Percentiles rank a stretch among this genome's conserved stretches.
Conservation (phyloP, 2,329 filamentous ascomycete genomes). For the Exophiala viscosa region DNA sequence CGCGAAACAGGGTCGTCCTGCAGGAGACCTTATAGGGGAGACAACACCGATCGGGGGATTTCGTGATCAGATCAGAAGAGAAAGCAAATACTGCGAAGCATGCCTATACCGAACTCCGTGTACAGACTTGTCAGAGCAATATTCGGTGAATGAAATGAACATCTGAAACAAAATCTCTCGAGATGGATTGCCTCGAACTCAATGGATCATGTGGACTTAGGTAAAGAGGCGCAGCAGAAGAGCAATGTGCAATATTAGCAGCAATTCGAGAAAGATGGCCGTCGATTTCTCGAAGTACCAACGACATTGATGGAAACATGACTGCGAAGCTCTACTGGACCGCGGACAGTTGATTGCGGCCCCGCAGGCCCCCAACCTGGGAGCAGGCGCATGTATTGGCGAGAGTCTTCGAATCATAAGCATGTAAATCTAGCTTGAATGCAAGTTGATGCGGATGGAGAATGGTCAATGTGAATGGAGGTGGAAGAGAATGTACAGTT, state of each 20-base stretch:
- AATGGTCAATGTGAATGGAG: constrained; percentile 8
- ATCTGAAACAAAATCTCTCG: constrained; percentile 18
- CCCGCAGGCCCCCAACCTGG: constrained; percentile 17
- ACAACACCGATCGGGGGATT: constrained; percentile 9
- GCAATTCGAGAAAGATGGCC: constrained; percentile 16
- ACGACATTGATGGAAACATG: constrained; percentile 24
- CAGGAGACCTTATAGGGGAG: constrained; percentile 16
- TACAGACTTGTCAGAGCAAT: constrained; percentile 1
- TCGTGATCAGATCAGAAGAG: constrained; percentile 18
- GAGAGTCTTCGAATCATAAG: constrained; percentile 19
- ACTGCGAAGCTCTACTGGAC: constrained; percentile 18
- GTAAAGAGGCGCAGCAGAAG: constrained; percentile 19
- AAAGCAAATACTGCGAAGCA: constrained; percentile 8
- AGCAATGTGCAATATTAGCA: constrained; percentile 9
- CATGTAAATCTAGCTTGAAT: constrained; percentile 9
- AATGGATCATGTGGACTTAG: background rate
- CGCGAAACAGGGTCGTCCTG: constrained; percentile 17
- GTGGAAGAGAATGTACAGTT: constrained; percentile 13
- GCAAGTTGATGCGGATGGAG: constrained; percentile 20
- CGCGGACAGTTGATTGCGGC: constrained; percentile 25
- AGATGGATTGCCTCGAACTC: background rate
- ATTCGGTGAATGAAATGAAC: constrained; percentile 13
- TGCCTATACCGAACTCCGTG: constrained; percentile 5
- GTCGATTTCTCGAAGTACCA: constrained; percentile 24
- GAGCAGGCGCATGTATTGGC: constrained; percentile 10